phyloP scores from a whole-genome alignment of 2,329 filamentous ascomycete species.

The Sporothrix phasma region DNA sequence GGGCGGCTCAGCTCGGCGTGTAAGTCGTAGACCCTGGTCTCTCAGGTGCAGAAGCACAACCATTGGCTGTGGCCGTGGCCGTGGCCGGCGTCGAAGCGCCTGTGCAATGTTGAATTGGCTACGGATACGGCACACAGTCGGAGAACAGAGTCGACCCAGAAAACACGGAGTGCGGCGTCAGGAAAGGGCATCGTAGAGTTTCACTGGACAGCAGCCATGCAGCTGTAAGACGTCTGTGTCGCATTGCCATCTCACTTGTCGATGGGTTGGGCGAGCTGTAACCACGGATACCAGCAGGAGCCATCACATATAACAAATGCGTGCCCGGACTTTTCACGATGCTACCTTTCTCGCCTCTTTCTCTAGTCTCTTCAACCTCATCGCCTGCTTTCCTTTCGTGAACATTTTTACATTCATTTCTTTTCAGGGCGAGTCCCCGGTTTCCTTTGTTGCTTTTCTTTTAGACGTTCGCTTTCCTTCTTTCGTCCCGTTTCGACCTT shows the following conservation, averaged over 20 bases:
- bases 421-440: constrained; percentile 28
- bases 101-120: neutral
- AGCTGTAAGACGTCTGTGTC: neutral
- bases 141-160: neutral
- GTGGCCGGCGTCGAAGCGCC: neutral
- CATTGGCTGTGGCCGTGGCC: neutral
- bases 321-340: neutral
- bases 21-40: neutral
- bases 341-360: neutral
- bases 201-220: neutral
- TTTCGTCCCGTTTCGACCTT: constrained; percentile 17
- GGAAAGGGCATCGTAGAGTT: neutral
- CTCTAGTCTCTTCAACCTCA: constrained; percentile 15
- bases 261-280: neutral
- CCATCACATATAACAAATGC: neutral
- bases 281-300: neutral
- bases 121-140: too few relatives aligned
- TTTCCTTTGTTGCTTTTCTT: constrained; percentile 12
- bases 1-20: neutral
- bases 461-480: neutral
- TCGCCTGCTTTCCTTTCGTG: constrained; percentile 14
- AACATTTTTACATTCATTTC: constrained; percentile 17
- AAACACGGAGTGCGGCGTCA: neutral
- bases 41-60: neutral
- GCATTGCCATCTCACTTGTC: neutral